Evolutionary conservation across 2,329 filamentous ascomycete species (phyloP).

Genomic region (Colletotrichum caudatum): DNA sequence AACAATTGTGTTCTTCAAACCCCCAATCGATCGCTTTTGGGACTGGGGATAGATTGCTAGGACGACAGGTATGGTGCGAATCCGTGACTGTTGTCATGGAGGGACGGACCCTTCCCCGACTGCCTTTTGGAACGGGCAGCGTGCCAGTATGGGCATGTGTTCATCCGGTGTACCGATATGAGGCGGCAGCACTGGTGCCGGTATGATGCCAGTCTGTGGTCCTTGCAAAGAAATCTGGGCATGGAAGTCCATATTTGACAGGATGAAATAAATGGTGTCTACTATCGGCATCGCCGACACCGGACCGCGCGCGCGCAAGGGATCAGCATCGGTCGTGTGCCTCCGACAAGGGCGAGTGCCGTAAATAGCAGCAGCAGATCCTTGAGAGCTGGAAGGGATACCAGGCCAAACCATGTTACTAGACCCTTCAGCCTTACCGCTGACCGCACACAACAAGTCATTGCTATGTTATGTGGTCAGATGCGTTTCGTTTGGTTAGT

Average conservation of each 20-base stretch:
- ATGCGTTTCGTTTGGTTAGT: not conserved
- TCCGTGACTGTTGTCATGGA: not conserved
- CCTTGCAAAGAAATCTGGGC: not conserved
- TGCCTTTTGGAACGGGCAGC: not conserved
- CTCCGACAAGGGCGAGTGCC: slow-evolving; percentile 13
- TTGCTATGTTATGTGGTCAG: too few species aligned
- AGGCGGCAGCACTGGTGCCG: too few species aligned
- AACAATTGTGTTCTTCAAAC: too few species aligned
- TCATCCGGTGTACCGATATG: not conserved
- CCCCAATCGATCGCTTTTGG: not conserved
- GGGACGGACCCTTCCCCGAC: too few species aligned
- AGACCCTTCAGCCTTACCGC: slow-evolving; percentile 1
- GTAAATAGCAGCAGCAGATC: slow-evolving; percentile 19
- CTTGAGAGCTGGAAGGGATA: not conserved
- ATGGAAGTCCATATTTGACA: not conserved
- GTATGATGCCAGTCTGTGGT: not conserved
- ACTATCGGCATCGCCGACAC: slow-evolving; percentile 6
- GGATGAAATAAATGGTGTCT: not conserved
- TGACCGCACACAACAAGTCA: not conserved
- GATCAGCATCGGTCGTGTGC: not conserved
- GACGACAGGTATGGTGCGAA: not conserved
- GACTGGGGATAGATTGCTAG: not conserved
- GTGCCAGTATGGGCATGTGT: not conserved
- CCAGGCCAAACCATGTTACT: not conserved
- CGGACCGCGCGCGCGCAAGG: not conserved